These are phyloP conservation scores for Porphyra umbilicalis DNA, from an alignment of 31 red algal genomes.

Conservation along the genomic window DNA sequence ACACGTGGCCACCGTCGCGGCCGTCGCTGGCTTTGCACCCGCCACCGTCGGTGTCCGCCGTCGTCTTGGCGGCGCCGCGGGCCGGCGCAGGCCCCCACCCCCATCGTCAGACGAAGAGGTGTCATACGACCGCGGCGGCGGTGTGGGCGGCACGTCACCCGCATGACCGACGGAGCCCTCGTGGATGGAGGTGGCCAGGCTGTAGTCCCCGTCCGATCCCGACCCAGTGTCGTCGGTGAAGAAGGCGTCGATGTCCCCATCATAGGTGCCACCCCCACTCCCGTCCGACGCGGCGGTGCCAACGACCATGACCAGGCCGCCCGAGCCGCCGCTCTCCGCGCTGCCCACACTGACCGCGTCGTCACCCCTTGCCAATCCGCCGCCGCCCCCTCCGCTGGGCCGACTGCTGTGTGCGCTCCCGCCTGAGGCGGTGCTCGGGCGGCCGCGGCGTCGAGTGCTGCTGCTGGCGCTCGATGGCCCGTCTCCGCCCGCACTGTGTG, in stretches of 20 bases:
- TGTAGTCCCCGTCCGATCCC: not conserved
- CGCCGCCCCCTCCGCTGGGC: too few species aligned
- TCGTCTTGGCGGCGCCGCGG: not conserved
- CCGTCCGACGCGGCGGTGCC: not conserved
- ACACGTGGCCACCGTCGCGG: not conserved
- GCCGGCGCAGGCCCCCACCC: not conserved
- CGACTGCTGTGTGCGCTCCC: not conserved
- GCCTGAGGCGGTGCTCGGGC: not conserved
- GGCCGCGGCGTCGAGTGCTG: not conserved
- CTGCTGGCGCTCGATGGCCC: not conserved
- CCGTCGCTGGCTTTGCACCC: too few species aligned
- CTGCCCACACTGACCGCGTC: not conserved
- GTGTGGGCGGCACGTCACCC: not conserved
- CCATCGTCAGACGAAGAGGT: not conserved
- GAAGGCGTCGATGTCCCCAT: not conserved
- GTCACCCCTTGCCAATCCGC: too few species aligned
- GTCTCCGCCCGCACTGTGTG: not conserved
- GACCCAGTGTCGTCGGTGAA: conserved; percentile 1
- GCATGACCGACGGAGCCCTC: not conserved
- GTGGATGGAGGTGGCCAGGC: not conserved
- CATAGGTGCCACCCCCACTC: not conserved
- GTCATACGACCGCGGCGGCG: not conserved
- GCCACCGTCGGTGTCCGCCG: not conserved
- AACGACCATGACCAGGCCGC: not conserved
- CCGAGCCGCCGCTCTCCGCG: not conserved